Evolutionary conservation across 768 basidiomycete genomes (phyloP).

Genomic region (Collybiopsis confluens): DNA sequence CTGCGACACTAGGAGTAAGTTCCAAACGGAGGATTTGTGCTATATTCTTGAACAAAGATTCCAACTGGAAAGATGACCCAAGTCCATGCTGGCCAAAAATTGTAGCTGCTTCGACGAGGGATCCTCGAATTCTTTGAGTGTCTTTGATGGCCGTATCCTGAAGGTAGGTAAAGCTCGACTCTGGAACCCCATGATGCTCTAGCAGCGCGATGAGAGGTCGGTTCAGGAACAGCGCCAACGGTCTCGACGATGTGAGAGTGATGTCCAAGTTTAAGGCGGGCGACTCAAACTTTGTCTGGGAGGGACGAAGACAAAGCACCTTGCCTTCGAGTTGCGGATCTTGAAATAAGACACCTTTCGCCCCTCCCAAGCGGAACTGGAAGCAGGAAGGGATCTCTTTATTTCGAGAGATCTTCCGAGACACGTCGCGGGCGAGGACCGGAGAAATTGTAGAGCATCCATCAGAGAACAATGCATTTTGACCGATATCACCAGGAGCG

Average conservation of each 20-base stretch:
- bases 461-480: constrained; percentile 5
- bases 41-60: constrained; percentile 37
- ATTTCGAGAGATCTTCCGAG: not conserved
- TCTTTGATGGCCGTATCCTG: constrained; percentile 34
- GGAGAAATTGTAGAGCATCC: constrained; percentile 1
- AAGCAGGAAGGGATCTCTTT: constrained; percentile 36
- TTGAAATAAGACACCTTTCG: constrained; percentile 43
- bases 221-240: constrained; percentile 41
- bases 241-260: constrained; percentile 38
- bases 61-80: constrained; percentile 40
- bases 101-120: constrained; percentile 30
- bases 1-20: constrained; percentile 11
- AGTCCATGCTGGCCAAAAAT: constrained; percentile 40
- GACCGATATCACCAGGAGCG: not conserved
- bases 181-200: constrained; percentile 37
- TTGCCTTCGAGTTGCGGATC: constrained; percentile 32
- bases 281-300: constrained; percentile 46
- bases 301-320: constrained; percentile 35
- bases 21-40: constrained; percentile 25
- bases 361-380: constrained; percentile 43
- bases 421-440: not conserved
- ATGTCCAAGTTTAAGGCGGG: constrained; percentile 40
- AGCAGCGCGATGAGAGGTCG: constrained; percentile 45
- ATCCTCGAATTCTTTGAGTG: constrained; percentile 27
- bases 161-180: constrained; percentile 27